Conservation (phyloP, 2,329 filamentous ascomycete species). For the Exophiala sp. region DNA sequence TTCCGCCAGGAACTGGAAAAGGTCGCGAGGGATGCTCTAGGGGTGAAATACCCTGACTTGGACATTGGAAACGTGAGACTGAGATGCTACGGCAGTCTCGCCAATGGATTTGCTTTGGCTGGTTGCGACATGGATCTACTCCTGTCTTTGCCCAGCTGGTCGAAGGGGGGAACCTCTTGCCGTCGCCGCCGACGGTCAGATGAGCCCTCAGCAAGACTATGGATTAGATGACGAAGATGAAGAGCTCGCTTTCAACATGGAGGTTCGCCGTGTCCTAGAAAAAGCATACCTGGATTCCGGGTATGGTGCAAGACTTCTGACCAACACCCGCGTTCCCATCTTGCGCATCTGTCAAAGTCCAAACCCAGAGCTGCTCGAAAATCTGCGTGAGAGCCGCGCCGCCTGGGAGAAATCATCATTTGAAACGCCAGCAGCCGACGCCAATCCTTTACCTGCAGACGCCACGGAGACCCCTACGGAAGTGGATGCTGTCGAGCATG, state of each 20-base stretch:
- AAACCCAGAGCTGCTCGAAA: conserved; percentile 52
- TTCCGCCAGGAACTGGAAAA: conserved; percentile 62
- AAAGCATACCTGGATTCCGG: conserved; percentile 65
- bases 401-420: conserved; percentile 17
- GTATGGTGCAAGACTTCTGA: conserved; percentile 69
- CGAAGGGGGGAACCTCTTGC: neutral
- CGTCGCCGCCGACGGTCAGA: neutral
- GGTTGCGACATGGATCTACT: conserved; percentile 89
- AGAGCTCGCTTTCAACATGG: conserved; percentile 17
- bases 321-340: conserved; percentile 75
- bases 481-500: conserved; percentile 8
- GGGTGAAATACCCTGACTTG: conserved; percentile 45
- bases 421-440: neutral
- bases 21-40: conserved; percentile 50
- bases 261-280: conserved; percentile 62
- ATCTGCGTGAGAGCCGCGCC: conserved; percentile 56
- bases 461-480: conserved; percentile 2
- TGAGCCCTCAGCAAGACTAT: neutral
- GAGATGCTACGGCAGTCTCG: conserved; percentile 74
- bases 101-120: conserved; percentile 78
- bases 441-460: neutral
- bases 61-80: conserved; percentile 56
- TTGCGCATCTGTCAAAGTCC: conserved; percentile 78
- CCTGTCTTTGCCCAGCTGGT: conserved; percentile 56
- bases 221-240: conserved; percentile 1